Percentiles rank a stretch among this genome's conserved stretches.
Evolutionary conservation across 2,329 filamentous ascomycete genomes (phyloP).

Genomic region (Neofusicoccum sp.): DNA sequence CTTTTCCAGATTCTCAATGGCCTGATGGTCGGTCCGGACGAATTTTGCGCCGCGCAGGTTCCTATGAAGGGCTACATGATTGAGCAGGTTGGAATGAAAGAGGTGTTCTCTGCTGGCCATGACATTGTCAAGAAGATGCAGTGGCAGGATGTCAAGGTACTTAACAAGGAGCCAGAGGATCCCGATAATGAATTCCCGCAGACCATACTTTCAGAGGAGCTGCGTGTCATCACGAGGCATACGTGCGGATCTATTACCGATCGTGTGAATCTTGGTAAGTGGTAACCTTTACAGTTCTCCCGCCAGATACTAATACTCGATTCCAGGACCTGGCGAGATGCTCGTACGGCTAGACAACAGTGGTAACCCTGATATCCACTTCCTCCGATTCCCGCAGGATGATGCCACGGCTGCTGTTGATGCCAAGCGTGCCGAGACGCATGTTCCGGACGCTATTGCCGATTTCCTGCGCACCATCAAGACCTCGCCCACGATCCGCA

Average conservation of each 20-base stretch:
- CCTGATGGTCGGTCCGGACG: slow-evolving; percentile 66
- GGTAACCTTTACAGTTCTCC: not conserved
- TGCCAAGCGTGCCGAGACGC: slow-evolving; percentile 35
- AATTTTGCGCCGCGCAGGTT: slow-evolving; percentile 72
- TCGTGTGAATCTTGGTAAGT: slow-evolving; percentile 71
- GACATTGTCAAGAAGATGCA: slow-evolving; percentile 48
- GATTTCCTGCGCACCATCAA: slow-evolving; percentile 63
- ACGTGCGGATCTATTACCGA: slow-evolving; percentile 79
- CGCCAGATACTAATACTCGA: slow-evolving; percentile 26
- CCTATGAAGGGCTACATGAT: slow-evolving; percentile 68
- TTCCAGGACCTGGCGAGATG: slow-evolving; percentile 47
- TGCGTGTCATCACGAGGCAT: slow-evolving; percentile 76
- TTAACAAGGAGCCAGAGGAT: slow-evolving; percentile 67
- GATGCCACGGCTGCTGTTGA: slow-evolving; percentile 77
- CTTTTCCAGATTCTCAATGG: slow-evolving; percentile 76
- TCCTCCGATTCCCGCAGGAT: slow-evolving; percentile 67
- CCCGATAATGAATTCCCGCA: slow-evolving; percentile 60
- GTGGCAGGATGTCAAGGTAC: slow-evolving; percentile 70
- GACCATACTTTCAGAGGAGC: slow-evolving; percentile 74
- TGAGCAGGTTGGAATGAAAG: slow-evolving; percentile 57
- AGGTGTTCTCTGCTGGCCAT: slow-evolving; percentile 43
- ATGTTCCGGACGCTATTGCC: slow-evolving; percentile 61
- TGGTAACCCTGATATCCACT: slow-evolving; percentile 38
- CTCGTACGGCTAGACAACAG: slow-evolving; percentile 49
- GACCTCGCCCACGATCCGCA: slow-evolving; percentile 68